Conservation (phyloP, 2,329 filamentous ascomycete species). For the Talaromyces albobiverticillius region DNA sequence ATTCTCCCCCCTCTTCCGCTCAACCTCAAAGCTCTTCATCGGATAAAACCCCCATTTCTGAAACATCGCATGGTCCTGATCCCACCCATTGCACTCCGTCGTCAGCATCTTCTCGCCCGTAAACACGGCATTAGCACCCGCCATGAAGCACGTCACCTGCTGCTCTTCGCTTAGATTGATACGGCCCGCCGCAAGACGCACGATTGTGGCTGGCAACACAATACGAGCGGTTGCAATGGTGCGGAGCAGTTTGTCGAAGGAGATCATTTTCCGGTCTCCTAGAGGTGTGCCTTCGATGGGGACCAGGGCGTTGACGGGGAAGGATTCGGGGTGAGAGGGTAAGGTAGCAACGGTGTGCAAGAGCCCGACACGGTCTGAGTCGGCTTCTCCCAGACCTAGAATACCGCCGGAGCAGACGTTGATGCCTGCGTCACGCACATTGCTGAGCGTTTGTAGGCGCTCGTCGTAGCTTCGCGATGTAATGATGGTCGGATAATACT, state of each 20-base stretch:
- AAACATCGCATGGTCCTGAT: slow-evolving; percentile 83
- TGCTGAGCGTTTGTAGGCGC: slow-evolving; percentile 71
- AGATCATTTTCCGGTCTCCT: slow-evolving; percentile 68
- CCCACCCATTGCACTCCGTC: slow-evolving; percentile 86
- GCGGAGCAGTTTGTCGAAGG: slow-evolving; percentile 74
- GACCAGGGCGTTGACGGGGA: slow-evolving; percentile 87
- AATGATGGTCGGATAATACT: slow-evolving; percentile 85
- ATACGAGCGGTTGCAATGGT: slow-evolving; percentile 82
- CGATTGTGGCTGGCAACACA: slow-evolving; percentile 80
- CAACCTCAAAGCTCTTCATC: slow-evolving; percentile 60
- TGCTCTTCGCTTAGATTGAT: slow-evolving; percentile 85
- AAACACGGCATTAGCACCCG: slow-evolving; percentile 90
- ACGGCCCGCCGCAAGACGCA: slow-evolving; percentile 79
- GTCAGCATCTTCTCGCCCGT: slow-evolving; percentile 96
- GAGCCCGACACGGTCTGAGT: slow-evolving; percentile 76
- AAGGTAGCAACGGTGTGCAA: slow-evolving; percentile 79
- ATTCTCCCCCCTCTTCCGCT: neutral
- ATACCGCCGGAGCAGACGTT: slow-evolving; percentile 91
- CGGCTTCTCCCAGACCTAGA: slow-evolving; percentile 75
- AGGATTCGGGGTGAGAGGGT: slow-evolving; percentile 80
- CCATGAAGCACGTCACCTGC: slow-evolving; percentile 85
- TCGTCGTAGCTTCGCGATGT: slow-evolving; percentile 85
- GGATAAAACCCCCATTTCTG: slow-evolving; percentile 75
- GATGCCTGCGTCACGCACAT: slow-evolving; percentile 82
- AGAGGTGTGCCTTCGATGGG: slow-evolving; percentile 88